A percentile compares a stretch with the other conserved stretches of the same genome.
These are phyloP conservation scores for Sclerotinia minor DNA, from an alignment of 2,329 filamentous ascomycete species.

Conservation along the genomic window DNA sequence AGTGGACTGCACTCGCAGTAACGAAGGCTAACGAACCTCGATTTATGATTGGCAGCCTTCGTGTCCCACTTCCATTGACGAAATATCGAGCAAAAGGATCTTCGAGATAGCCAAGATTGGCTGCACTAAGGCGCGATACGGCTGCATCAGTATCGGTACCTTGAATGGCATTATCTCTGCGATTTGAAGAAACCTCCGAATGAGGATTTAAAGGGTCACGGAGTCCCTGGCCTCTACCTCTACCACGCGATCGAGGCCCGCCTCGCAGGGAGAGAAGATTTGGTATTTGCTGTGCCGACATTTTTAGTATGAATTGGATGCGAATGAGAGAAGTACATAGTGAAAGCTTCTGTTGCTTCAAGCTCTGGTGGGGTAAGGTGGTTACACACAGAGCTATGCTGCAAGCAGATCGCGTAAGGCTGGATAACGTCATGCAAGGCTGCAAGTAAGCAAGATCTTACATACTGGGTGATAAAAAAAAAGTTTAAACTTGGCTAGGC, in stretches of 20 bases:
- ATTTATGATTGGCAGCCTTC: constrained; percentile 89
- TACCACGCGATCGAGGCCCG: constrained; percentile 44
- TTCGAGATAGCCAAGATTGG: constrained; percentile 78
- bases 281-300: constrained; percentile 75
- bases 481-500: no score
- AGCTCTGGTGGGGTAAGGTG: constrained; percentile 11
- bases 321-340: background rate
- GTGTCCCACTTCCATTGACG: constrained; percentile 55
- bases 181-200: constrained; percentile 14
- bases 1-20: constrained; percentile 23
- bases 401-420: no score
- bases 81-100: constrained; percentile 78
- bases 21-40: constrained; percentile 59
- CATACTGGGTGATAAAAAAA: no score
- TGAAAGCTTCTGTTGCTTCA: background rate
- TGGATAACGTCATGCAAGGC: no score
- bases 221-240: constrained; percentile 48
- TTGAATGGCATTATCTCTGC: constrained; percentile 73
- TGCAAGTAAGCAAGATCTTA: no score
- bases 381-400: background rate
- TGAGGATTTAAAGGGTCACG: constrained; percentile 35
- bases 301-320: constrained; percentile 41
- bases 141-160: constrained; percentile 90
- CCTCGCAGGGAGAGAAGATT: constrained; percentile 66
- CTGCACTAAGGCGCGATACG: constrained; percentile 83